phyloP scores from a whole-genome alignment of 768 basidiomycete species.

The Tricholoma sp. region DNA sequence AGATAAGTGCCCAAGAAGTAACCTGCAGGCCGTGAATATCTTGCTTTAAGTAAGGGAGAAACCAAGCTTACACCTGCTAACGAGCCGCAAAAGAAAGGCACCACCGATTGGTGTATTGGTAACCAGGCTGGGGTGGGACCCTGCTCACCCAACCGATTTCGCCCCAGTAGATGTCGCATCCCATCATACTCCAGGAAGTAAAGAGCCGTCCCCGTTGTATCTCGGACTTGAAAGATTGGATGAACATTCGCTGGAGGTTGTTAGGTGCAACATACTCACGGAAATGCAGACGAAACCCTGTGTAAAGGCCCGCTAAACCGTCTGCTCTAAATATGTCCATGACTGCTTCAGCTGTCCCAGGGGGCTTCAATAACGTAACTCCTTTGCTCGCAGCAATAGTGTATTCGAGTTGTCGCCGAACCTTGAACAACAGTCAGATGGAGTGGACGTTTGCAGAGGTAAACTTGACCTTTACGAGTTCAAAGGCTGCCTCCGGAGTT shows the following conservation, averaged over 20 bases:
- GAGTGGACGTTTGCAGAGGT: neutral
- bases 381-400: slow-evolving; percentile 83
- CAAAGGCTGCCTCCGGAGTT: slow-evolving; percentile 56
- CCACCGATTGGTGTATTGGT: slow-evolving; percentile 70
- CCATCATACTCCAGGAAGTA: slow-evolving; percentile 96
- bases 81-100: slow-evolving; percentile 90
- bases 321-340: slow-evolving; percentile 66
- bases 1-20: slow-evolving; percentile 85
- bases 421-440: slow-evolving; percentile 37
- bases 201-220: slow-evolving; percentile 83
- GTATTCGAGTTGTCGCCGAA: slow-evolving; percentile 88
- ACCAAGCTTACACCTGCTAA: slow-evolving; percentile 64
- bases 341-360: slow-evolving; percentile 74
- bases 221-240: slow-evolving; percentile 55
- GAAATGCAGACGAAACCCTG: slow-evolving; percentile 85
- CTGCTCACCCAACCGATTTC: slow-evolving; percentile 73
- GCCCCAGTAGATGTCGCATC: slow-evolving; percentile 81
- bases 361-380: slow-evolving; percentile 63
- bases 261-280: slow-evolving; percentile 35
- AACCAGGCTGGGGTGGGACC: slow-evolving; percentile 80
- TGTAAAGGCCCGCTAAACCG: slow-evolving; percentile 67
- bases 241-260: slow-evolving; percentile 2
- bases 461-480: slow-evolving; percentile 80
- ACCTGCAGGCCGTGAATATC: slow-evolving; percentile 31
- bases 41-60: slow-evolving; percentile 25